phyloP scores from a whole-genome alignment of 257 asterid genomes.

The Linaria vulgaris region DNA sequence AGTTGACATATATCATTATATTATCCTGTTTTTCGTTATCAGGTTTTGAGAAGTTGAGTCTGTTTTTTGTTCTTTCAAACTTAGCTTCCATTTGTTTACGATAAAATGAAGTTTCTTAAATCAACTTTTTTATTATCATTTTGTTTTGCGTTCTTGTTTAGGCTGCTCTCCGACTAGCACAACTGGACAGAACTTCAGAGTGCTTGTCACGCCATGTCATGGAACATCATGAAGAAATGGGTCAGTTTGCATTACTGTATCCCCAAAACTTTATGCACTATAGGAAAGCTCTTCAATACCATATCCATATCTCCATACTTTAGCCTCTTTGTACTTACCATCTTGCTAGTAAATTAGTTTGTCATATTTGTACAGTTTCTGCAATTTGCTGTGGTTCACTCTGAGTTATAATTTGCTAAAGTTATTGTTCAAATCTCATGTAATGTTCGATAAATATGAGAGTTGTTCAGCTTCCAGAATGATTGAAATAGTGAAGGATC shows the following conservation, averaged over 20 bases:
- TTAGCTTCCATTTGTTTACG: slow-evolving; percentile 15
- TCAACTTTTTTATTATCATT: slow-evolving; percentile 26
- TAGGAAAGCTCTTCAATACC: not conserved
- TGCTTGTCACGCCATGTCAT: slow-evolving; percentile 90
- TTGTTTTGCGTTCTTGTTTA: slow-evolving; percentile 48
- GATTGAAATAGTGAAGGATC: slow-evolving; percentile 16
- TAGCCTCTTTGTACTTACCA: slow-evolving; percentile 6
- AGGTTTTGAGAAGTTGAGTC: not conserved
- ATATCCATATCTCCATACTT: slow-evolving; percentile 19
- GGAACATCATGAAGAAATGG: slow-evolving; percentile 99
- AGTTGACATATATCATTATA: slow-evolving; percentile 15
- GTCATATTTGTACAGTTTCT: not conserved
- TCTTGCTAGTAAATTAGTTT: slow-evolving; percentile 20
- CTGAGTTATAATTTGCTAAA: slow-evolving; percentile 9
- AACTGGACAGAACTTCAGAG: slow-evolving; percentile 85
- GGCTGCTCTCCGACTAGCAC: slow-evolving; percentile 91
- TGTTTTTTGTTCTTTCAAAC: slow-evolving; percentile 8
- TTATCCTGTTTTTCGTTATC: slow-evolving; percentile 9
- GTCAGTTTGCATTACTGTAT: slow-evolving; percentile 49
- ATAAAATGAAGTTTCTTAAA: slow-evolving; percentile 24
- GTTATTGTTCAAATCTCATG: slow-evolving; percentile 1
- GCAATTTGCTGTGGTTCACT: not conserved
- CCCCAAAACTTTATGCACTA: slow-evolving; percentile 19
- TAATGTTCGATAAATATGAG: slow-evolving; percentile 6
- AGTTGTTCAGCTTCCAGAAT: not conserved